Percentiles rank a stretch among this genome's conserved stretches.
These are phyloP conservation scores for Leccinum griseonigrum DNA, from an alignment of 1,284 basidiomycete genomes.

Conservation along the genomic window DNA sequence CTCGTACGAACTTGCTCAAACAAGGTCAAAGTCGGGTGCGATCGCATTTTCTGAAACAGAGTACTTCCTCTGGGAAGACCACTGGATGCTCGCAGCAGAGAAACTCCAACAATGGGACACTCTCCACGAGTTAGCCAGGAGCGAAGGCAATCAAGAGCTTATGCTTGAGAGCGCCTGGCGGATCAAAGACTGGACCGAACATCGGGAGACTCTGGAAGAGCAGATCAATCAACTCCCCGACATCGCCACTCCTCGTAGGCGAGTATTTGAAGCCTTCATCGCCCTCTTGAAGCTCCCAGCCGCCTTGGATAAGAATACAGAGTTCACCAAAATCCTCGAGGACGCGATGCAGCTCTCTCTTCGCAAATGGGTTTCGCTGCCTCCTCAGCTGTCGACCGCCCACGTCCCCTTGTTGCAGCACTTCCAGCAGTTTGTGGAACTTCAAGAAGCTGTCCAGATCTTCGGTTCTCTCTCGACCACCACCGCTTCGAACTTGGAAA, in stretches of 20 bases:
- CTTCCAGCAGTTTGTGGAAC: slow-evolving; percentile 99
- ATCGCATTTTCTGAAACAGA: slow-evolving; percentile 95
- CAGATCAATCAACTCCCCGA: slow-evolving; percentile 84
- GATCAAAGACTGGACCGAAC: slow-evolving; percentile 86
- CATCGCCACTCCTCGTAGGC: slow-evolving; percentile 87
- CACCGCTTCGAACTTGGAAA: slow-evolving; percentile 87
- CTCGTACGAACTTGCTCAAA: slow-evolving; percentile 91
- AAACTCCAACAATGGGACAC: slow-evolving; percentile 99
- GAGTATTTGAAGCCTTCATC: slow-evolving; percentile 95
- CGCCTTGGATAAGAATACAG: slow-evolving; percentile 68
- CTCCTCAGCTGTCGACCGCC: slow-evolving; percentile 82
- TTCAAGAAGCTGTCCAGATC: slow-evolving; percentile 95
- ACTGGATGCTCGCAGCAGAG: slow-evolving; percentile 96
- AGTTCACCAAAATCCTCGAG: slow-evolving; percentile 87
- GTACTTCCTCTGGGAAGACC: slow-evolving; percentile 99
- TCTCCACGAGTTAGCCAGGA: slow-evolving; percentile 88
- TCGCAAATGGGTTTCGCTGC: slow-evolving; percentile 94
- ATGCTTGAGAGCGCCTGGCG: slow-evolving; percentile 97
- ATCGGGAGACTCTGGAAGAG: slow-evolving; percentile 80
- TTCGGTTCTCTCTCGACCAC: slow-evolving; percentile 91
- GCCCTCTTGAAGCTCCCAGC: slow-evolving; percentile 72
- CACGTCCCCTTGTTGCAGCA: slow-evolving; percentile 95
- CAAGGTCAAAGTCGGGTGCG: slow-evolving; percentile 77
- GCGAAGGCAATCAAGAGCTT: slow-evolving; percentile 90
- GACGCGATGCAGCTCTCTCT: slow-evolving; percentile 97